Base-by-base conservation (phyloP, 257 asterid species). In the Marsdenia floribunda region DNA sequence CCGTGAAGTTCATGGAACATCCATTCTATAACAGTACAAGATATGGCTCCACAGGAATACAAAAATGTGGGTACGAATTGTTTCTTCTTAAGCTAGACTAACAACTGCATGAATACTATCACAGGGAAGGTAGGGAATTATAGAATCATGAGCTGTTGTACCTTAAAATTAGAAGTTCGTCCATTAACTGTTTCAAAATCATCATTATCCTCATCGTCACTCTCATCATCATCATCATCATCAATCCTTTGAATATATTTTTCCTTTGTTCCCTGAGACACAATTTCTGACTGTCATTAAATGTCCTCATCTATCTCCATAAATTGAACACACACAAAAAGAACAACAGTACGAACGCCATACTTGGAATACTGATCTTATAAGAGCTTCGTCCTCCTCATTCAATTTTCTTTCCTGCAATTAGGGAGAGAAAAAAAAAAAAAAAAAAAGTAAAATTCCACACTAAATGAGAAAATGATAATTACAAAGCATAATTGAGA, bases 371-470 rank as follows among this genome's bases (percentile, higher is more conserved):
- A 89, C 57, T n/a, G 87, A 76, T 83, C 82, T 86, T 79, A 89
- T 88, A 13, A 82, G 88, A 72, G 94, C 94, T 85, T 93, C 98
- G 49, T 93, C 97, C 50, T 89, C 90, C 82, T 89, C 95, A 81
- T 82, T 87, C 81, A 87, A 42, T 79, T 78, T 83, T 75, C 81
- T 84, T 76, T 87, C 92, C 96, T 91, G 76, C 71, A 42, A 68
- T 61, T n/a, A n/a, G n/a, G n/a, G n/a, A n/a, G n/a, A n/a, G n/a
- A n/a, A n/a, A n/a, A n/a, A n/a, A n/a, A 24, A 38, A 29, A 44
- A 54, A 15, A 11, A 9, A 14, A 15, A 35, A 35, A 38, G 6
- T 37, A 2, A 64, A 13, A 61, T 5, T 26, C 42, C 19, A 61
- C 44, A 12, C 68, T 13, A 3, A 64, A 37, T 21, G 26, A 6